phyloP scores from a whole-genome alignment of 129 eudicot genomes.

The Flaveria bidentis region DNA sequence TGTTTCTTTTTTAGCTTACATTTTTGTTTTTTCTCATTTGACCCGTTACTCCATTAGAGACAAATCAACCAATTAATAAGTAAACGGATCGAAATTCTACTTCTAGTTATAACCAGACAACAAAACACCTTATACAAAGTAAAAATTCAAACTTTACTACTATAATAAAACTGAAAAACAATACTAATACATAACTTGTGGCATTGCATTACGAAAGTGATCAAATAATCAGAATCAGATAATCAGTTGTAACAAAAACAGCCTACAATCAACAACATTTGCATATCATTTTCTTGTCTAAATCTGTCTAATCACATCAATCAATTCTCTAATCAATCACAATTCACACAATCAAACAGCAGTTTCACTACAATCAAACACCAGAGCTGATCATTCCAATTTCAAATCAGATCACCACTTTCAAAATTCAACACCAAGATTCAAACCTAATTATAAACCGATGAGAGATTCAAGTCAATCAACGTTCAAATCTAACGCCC shows the following conservation, averaged over 20 bases:
- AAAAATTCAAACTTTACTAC: not conserved
- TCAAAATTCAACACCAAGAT: not conserved
- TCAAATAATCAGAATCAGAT: not conserved
- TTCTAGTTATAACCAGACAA: not conserved
- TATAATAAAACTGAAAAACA: not conserved
- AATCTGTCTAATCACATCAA: not conserved
- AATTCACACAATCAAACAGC: not conserved
- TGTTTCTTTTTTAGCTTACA: not conserved
- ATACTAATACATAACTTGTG: too few relatives aligned
- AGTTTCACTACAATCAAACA: not conserved
- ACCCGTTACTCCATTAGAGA: not conserved
- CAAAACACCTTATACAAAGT: not conserved
- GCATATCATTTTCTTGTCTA: not conserved
- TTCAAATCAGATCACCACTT: not conserved
- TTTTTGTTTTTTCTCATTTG: not conserved
- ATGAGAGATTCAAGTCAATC: not conserved
- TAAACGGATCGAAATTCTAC: not conserved
- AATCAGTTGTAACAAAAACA: not conserved
- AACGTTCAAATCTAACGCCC: constrained; percentile 15
- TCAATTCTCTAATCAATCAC: not conserved
- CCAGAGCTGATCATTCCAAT: not conserved
- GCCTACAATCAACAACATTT: not conserved
- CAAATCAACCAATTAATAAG: not conserved
- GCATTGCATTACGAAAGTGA: not conserved
- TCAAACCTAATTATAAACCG: not conserved